Percentiles rank a stretch among this genome's conserved stretches.
Evolutionary conservation across 2,329 filamentous ascomycete species (phyloP).

Genomic region (Polytolypa hystricis): DNA sequence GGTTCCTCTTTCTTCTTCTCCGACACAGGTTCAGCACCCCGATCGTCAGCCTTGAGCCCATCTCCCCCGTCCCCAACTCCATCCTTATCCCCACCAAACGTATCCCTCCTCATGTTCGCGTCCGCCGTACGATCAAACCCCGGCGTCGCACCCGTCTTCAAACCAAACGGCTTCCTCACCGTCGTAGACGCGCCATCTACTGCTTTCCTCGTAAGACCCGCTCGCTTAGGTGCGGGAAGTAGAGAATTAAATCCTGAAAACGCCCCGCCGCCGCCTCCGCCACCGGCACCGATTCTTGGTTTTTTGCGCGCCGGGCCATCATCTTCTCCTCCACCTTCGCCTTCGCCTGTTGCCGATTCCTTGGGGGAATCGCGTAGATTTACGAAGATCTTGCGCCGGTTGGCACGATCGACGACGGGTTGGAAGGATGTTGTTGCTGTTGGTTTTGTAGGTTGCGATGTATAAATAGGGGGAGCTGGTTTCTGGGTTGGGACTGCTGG

Average conservation of each 20-base stretch:
- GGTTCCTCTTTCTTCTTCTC: constrained; percentile 20
- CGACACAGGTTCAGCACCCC: constrained; percentile 15
- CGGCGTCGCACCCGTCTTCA: constrained; percentile 74
- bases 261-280: constrained; percentile 48
- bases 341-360: constrained; percentile 25
- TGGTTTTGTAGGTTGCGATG: constrained; percentile 19
- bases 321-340: constrained; percentile 33
- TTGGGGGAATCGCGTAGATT: constrained; percentile 51
- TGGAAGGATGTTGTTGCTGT: constrained; percentile 41
- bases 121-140: constrained; percentile 61
- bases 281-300: constrained; percentile 48
- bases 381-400: constrained; percentile 74
- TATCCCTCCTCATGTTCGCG: constrained; percentile 24
- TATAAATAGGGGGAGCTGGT: neutral
- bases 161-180: constrained; percentile 49
- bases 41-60: constrained; percentile 4
- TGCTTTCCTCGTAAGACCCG: constrained; percentile 17
- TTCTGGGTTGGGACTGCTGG: constrained; percentile 1
- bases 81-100: constrained; percentile 21
- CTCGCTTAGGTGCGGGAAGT: constrained; percentile 67
- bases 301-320: constrained; percentile 59
- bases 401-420: constrained; percentile 70
- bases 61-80: constrained; percentile 23
- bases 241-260: constrained; percentile 80
- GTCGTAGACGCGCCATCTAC: constrained; percentile 24